Evolutionary conservation across 1,284 basidiomycete genomes (phyloP).

Genomic region (Uromyces viciae-fabae): DNA sequence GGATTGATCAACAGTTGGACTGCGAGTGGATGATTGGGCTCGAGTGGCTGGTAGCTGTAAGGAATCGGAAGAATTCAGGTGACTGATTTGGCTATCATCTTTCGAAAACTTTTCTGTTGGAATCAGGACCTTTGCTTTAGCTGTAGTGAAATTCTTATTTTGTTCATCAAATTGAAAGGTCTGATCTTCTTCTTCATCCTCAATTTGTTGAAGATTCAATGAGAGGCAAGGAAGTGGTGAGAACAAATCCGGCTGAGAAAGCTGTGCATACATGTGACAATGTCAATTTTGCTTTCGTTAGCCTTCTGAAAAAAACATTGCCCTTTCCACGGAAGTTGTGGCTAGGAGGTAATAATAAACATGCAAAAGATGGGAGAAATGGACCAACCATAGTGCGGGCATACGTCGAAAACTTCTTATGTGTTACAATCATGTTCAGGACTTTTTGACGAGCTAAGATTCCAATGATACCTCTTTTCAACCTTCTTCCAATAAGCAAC

Average conservation of each 20-base stretch:
- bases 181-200: slow-evolving; percentile 5
- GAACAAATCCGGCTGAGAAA: slow-evolving; percentile 16
- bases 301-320: no score
- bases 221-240: background rate
- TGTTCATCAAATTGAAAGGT: background rate
- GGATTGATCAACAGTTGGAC: slow-evolving; percentile 19
- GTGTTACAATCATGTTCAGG: slow-evolving; percentile 8
- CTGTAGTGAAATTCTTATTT: slow-evolving; percentile 3
- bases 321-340: background rate
- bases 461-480: slow-evolving; percentile 18
- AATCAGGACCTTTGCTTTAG: slow-evolving; percentile 7
- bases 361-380: background rate
- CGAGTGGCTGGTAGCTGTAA: background rate
- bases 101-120: background rate
- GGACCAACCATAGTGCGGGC: slow-evolving; percentile 37
- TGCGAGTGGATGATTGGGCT: background rate
- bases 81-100: background rate
- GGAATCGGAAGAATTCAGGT: background rate
- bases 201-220: background rate
- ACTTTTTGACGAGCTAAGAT: slow-evolving; percentile 29
- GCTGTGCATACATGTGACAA: background rate
- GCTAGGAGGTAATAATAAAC: background rate
- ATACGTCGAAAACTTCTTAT: slow-evolving; percentile 15
- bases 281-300: background rate
- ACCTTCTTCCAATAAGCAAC: background rate